Percentiles rank a stretch among this genome's conserved stretches.
These are phyloP conservation scores for Sutorius australiensis DNA, from an alignment of 768 basidiomycete species.

Conservation along the genomic window DNA sequence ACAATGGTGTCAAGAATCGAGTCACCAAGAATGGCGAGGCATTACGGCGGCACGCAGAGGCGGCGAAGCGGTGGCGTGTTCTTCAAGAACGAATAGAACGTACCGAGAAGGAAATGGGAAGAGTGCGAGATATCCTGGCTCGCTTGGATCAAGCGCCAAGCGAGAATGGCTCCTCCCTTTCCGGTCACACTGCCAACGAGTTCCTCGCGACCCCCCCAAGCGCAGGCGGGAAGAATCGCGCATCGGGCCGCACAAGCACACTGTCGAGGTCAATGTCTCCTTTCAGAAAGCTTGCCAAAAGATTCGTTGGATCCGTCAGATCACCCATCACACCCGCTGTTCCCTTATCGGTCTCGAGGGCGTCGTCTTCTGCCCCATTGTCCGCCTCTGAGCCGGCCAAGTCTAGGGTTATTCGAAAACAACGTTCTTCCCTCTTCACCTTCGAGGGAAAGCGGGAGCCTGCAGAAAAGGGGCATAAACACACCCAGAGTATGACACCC, in stretches of 20 bases:
- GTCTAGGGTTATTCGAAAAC: conserved; percentile 41
- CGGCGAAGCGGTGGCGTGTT: conserved; percentile 79
- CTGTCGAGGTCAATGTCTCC: conserved; percentile 79
- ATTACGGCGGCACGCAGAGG: conserved; percentile 83
- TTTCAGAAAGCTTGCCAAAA: conserved; percentile 72
- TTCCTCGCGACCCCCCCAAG: conserved; percentile 65
- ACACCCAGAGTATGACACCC: conserved; percentile 69
- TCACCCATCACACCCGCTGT: conserved; percentile 40
- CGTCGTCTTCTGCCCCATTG: conserved; percentile 30
- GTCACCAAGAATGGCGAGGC: conserved; percentile 98
- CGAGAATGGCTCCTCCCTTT: conserved; percentile 68
- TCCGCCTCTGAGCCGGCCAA: conserved; percentile 54
- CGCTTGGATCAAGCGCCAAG: conserved; percentile 50
- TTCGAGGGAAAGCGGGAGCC: conserved; percentile 47
- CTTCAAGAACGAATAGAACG: conserved; percentile 75
- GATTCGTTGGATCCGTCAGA: conserved; percentile 49
- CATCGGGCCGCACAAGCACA: conserved; percentile 38
- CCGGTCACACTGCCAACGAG: conserved; percentile 53
- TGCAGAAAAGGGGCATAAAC: conserved; percentile 60
- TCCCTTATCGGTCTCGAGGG: conserved; percentile 46
- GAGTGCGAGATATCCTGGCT: conserved; percentile 55
- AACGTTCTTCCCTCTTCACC: conserved; percentile 61
- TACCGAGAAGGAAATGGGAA: conserved; percentile 81
- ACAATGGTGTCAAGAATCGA: conserved; percentile 89
- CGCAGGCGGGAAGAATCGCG: conserved; percentile 39